These are phyloP conservation scores for Filobasidium wieringae DNA, from an alignment of 768 basidiomycete genomes.

Conservation along the genomic window DNA sequence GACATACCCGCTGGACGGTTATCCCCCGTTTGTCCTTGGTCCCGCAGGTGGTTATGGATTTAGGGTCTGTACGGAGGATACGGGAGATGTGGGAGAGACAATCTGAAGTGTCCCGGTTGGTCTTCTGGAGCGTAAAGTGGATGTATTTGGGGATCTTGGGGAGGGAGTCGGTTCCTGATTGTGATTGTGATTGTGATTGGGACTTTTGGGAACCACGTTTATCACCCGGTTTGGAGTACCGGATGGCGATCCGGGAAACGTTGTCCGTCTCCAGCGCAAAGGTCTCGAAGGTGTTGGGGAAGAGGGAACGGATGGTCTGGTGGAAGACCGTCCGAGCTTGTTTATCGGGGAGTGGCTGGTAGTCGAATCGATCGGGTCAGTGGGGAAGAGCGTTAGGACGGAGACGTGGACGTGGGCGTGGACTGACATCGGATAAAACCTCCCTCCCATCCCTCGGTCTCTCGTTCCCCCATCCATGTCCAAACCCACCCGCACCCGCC, in stretches of 20 bases:
- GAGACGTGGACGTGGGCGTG: neutral
- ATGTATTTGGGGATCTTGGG: conserved; percentile 54
- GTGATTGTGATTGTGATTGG: neutral
- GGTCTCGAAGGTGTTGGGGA: conserved; percentile 71
- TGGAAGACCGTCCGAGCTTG: conserved; percentile 70
- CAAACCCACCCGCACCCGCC: conserved; percentile 11
- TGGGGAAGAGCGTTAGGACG: neutral
- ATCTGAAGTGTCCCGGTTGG: conserved; percentile 94
- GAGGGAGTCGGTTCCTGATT: neutral
- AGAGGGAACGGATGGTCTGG: conserved; percentile 63
- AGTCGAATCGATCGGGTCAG: neutral
- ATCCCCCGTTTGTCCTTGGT: conserved; percentile 98
- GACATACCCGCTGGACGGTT: conserved; percentile 72
- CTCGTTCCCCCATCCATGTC: conserved; percentile 17
- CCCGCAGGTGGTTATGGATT: conserved; percentile 79
- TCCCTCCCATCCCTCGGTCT: conserved; percentile 56
- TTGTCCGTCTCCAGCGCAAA: conserved; percentile 54
- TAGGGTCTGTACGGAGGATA: conserved; percentile 59
- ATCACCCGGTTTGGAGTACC: conserved; percentile 59
- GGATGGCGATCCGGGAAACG: conserved; percentile 66
- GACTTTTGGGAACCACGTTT: neutral
- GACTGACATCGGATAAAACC: conserved; percentile 68
- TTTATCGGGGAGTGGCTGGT: conserved; percentile 72
- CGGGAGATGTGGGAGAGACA: conserved; percentile 70
- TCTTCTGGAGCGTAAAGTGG: conserved; percentile 92